Base-by-base conservation (phyloP, 805 yeast species). In the Schizosaccharomyces osmophilus region DNA sequence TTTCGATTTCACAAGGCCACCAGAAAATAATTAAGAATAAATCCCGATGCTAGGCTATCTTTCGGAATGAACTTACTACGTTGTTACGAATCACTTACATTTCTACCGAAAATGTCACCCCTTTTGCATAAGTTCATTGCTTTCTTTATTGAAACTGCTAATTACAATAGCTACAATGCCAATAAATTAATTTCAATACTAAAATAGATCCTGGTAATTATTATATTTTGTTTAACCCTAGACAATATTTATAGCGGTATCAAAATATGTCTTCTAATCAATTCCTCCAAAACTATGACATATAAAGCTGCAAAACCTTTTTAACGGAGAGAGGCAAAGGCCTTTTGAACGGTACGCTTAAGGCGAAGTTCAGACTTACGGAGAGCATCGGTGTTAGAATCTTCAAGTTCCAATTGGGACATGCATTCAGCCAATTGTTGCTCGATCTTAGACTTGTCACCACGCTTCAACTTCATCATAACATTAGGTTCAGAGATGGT, bases 291-390 rank as follows among this genome's bases (percentile, higher is more conserved):
- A 45, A 24, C 51, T 45, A 19, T 36, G 41, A 36, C 11, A 45
- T 45, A 19, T 24, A 45, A 45, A 9, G 51, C 17, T 45, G 51
- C 13, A 19, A 9, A 11, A 9, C 51, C 36, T 51, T 15, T 59
- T 29, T 59, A 59, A 82, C 96, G 61, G 39, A 59, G 96, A 77
- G 96, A 82, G 71, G 96, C 85, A 88, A 89, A 86, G 77, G 97
- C 97, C 82, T 88, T 90, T 82, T 96, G 90, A 76, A 90, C 97
- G 74, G 90, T 96, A 79, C 98, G 87, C 88, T 93, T 93, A 77
- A 93, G 86, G 77, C 88, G 84, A 76, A 93, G 87, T 83, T 93
- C 97, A 74, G 98, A 97, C 85, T 87, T 93, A 85, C 97, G 87
- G 81, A 79, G 83, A 78, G 89, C 97, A 74, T 93, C 98, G 75